phyloP scores from a whole-genome alignment of 345 rosid species.

The Hypericum androsaemum region DNA sequence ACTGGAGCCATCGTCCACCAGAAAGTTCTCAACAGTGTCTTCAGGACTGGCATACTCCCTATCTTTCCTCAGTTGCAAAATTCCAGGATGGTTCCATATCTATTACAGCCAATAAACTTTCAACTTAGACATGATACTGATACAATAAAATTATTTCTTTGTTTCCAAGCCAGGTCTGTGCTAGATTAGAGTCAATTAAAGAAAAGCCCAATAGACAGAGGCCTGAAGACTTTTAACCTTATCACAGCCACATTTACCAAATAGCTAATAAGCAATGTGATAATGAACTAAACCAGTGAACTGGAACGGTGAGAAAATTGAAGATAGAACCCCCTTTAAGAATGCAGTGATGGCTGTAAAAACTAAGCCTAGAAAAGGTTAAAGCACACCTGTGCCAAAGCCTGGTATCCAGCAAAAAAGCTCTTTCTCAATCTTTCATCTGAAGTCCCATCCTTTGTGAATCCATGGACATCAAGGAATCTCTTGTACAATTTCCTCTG shows the following conservation, averaged over 20 bases:
- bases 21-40: constrained; percentile 60
- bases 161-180: too few species aligned
- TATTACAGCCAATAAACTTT: constrained; percentile 25
- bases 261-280: too few species aligned
- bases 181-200: too few species aligned
- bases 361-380: background rate
- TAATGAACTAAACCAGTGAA: too few species aligned
- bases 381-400: constrained; percentile 85
- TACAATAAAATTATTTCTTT: too few species aligned
- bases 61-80: constrained; percentile 80
- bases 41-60: constrained; percentile 49
- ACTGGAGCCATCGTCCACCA: constrained; percentile 82
- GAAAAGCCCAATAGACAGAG: too few species aligned
- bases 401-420: constrained; percentile 98
- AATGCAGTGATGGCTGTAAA: too few species aligned
- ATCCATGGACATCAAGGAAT: constrained; percentile 87
- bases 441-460: constrained; percentile 44
- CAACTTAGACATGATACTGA: constrained; percentile 2
- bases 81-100: constrained; percentile 99
- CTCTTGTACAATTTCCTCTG: constrained; percentile 88
- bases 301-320: too few species aligned
- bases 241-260: too few species aligned
- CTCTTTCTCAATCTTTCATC: constrained; percentile 70
- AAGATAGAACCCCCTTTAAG: too few species aligned
- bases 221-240: too few species aligned